Percentiles rank a stretch among this genome's conserved stretches.
These are phyloP conservation scores for Sphaceloma murrayae DNA, from an alignment of 2,329 filamentous ascomycete genomes.

Conservation along the genomic window DNA sequence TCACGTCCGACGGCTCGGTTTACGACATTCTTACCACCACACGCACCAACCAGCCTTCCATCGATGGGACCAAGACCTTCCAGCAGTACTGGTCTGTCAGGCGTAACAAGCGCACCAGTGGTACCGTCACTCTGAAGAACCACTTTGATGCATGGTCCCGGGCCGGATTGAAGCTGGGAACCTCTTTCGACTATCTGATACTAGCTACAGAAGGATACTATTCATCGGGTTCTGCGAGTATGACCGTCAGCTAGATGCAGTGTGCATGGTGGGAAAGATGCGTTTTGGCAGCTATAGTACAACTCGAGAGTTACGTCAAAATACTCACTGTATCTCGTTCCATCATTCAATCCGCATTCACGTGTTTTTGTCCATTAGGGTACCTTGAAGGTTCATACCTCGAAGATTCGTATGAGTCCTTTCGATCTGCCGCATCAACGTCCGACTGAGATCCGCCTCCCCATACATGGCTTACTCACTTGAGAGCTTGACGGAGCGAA, in stretches of 20 bases:
- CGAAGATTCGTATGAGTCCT: no score
- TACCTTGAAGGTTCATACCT: no score
- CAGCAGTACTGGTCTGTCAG: slow-evolving; percentile 48
- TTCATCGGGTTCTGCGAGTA: slow-evolving; percentile 31
- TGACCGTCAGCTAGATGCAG: slow-evolving; percentile 29
- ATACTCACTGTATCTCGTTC: no score
- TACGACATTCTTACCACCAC: slow-evolving; percentile 45
- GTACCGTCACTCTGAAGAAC: slow-evolving; percentile 41
- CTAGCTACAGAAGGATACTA: slow-evolving; percentile 38
- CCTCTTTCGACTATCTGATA: slow-evolving; percentile 43
- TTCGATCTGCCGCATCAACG: no score
- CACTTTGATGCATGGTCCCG: slow-evolving; percentile 47
- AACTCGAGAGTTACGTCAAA: no score
- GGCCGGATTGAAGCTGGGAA: slow-evolving; percentile 41
- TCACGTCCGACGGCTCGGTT: slow-evolving; percentile 43
- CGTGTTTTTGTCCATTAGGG: no score
- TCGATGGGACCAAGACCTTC: slow-evolving; percentile 47
- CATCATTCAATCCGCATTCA: no score
- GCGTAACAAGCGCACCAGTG: slow-evolving; percentile 40
- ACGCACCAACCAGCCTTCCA: slow-evolving; percentile 39
- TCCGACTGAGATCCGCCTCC: no score
- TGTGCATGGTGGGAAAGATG: no score
- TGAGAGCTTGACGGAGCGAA: no score
- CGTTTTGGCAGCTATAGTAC: no score
- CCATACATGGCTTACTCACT: no score